Base-by-base conservation (phyloP, 1,139 yeast species). In the Candida anutae region DNA sequence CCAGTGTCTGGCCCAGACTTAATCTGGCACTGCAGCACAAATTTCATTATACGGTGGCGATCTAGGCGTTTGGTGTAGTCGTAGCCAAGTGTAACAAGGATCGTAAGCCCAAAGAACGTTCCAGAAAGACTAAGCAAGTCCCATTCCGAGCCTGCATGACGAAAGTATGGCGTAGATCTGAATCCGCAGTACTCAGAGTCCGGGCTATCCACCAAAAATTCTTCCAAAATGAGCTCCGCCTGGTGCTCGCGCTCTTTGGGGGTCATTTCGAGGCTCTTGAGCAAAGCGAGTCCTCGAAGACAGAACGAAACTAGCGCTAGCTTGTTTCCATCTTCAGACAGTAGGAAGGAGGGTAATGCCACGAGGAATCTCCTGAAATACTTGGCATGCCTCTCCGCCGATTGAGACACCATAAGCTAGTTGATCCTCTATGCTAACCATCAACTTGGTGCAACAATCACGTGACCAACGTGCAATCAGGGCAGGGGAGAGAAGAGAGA, bases 91-190 rank as follows among this genome's bases (percentile, higher is more conserved):
- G 67, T 60, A 2, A 71, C 46, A 24, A 81, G 55, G 13, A 62
- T 58, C 28, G 68, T 61, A 24, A 79, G 49, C 1, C 77, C 83
- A 48, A 80, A 76, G 42, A 74, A 78, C 0, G 94, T 83, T 2
- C 85, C 69, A 1, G 87, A 69, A 9, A 82, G 48, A 35, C 72
- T 76, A 3, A 87, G 74, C 1, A 73, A 62, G 40, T 78, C 88
- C 36, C 71, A 73, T 5, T 24, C 79, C 68, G 4, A 83, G 72
- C 32, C 84, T 48, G 46, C 78, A 77, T 5, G 56, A 52, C 29
- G 45, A 45, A 29, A 55, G 36, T 13, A 30, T 23, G 28, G 23
- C 5, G 46, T 42, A n/a, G 46, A 35, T 13, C 46, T 22, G 34
- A 42, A 42, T 6, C 39, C 43, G 5, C 34, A 28, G 25, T 25